A percentile compares a stretch with the other conserved stretches of the same genome.
Conservation (phyloP, 2,329 filamentous ascomycete genomes). For the Cercospora berteroae region DNA sequence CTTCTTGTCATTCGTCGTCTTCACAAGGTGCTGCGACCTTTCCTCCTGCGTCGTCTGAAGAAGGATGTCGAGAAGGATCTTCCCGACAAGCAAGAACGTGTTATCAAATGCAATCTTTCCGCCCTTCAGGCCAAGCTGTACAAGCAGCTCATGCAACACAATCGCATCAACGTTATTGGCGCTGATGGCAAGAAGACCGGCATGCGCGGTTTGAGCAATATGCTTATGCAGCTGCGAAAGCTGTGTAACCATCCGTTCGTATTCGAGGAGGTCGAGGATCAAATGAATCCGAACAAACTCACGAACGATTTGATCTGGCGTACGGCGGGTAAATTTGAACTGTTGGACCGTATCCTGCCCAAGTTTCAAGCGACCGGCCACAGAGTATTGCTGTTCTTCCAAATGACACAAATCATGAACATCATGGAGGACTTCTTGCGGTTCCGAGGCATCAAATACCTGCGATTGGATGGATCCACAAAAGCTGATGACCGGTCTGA, state of each 20-base stretch:
- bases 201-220: conserved; percentile 94
- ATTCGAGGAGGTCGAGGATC: conserved; percentile 95
- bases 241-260: conserved; percentile 99
- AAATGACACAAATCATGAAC: conserved; percentile 99
- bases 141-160: conserved; percentile 95
- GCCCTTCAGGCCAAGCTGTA: conserved; percentile 89
- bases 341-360: conserved; percentile 85
- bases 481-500: conserved; percentile 97
- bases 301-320: conserved; percentile 96
- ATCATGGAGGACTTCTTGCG: conserved; percentile 99
- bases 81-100: conserved; percentile 97
- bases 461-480: conserved; percentile 92
- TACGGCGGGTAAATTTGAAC: conserved; percentile 93
- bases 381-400: conserved; percentile 99
- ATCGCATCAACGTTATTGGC: conserved; percentile 90
- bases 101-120: conserved; percentile 99
- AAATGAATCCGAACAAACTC: conserved; percentile 86
- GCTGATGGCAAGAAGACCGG: conserved; percentile 94
- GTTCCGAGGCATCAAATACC: conserved; percentile 76
- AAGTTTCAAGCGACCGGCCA: conserved; percentile 91
- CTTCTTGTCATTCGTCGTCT: conserved; percentile 96
- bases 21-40: conserved; percentile 95
- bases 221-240: conserved; percentile 99
- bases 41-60: conserved; percentile 96
- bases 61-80: conserved; percentile 99